phyloP scores from a whole-genome alignment of 2,329 filamentous ascomycete species.

The Calonectria fujianensis region DNA sequence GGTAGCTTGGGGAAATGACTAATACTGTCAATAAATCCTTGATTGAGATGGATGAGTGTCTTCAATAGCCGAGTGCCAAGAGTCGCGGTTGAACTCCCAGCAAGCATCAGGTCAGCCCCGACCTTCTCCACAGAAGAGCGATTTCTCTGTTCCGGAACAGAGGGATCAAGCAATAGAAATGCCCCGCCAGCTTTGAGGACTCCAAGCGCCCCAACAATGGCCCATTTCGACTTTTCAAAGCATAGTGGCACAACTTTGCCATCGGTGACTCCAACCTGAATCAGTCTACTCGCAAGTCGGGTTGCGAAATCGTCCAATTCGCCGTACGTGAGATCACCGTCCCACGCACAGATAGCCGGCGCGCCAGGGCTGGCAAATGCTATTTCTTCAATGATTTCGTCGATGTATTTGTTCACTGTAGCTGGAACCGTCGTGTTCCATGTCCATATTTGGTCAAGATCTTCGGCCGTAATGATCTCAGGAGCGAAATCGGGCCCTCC shows the following conservation, averaged over 20 bases:
- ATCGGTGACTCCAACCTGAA: constrained; percentile 48
- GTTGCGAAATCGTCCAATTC: constrained; percentile 63
- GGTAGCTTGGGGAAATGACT: background rate
- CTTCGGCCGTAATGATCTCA: constrained; percentile 38
- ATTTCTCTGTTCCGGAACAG: constrained; percentile 38
- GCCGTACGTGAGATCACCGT: constrained; percentile 61
- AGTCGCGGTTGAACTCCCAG: background rate
- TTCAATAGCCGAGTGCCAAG: background rate
- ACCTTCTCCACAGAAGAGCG: constrained; percentile 31
- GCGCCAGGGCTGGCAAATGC: constrained; percentile 13
- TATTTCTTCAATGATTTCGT: constrained; percentile 39
- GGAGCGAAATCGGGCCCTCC: background rate
- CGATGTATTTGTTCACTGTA: constrained; percentile 43
- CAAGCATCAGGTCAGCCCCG: background rate
- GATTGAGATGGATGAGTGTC: background rate
- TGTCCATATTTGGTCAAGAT: constrained; percentile 44
- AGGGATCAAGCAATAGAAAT: constrained; percentile 45
- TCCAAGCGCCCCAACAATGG: constrained; percentile 49
- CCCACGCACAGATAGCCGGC: constrained; percentile 50
- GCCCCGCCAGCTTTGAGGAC: constrained; percentile 54
- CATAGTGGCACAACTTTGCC: constrained; percentile 44
- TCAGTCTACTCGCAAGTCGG: constrained; percentile 58
- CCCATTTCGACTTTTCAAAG: constrained; percentile 52
- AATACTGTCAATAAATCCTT: background rate
- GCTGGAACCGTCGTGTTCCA: constrained; percentile 37